Evolutionary conservation across 2,329 filamentous ascomycete species (phyloP).

Genomic region (Hypoxylon sp.): DNA sequence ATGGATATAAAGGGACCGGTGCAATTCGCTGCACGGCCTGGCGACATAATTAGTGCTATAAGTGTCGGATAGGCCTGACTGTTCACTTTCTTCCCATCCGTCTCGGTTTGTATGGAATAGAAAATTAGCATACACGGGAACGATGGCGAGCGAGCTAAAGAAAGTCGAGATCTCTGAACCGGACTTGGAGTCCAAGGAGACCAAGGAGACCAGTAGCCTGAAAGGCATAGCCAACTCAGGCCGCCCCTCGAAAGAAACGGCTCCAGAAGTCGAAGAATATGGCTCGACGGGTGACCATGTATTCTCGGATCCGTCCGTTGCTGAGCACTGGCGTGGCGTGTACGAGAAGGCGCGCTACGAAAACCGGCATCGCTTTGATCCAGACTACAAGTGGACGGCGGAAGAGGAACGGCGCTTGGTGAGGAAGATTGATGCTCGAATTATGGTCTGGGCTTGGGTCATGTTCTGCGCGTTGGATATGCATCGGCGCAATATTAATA

Average conservation of each 20-base stretch:
- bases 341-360: constrained; percentile 72
- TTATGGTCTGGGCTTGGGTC: constrained; percentile 53
- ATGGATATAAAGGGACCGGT: not conserved
- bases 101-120: not conserved
- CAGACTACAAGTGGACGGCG: constrained; percentile 68
- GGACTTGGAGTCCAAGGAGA: constrained; percentile 24
- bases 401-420: constrained; percentile 70
- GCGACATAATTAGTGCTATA: not conserved
- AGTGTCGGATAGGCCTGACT: not conserved
- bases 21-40: not conserved
- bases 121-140: not conserved
- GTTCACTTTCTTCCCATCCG: not conserved
- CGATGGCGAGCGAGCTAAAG: constrained; percentile 27
- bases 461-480: constrained; percentile 50
- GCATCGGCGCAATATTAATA: constrained; percentile 53
- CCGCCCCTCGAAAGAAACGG: constrained; percentile 21
- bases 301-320: constrained; percentile 67
- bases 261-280: constrained; percentile 44
- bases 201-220: constrained; percentile 15
- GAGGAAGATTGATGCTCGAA: constrained; percentile 61
- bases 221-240: constrained; percentile 16
- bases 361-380: constrained; percentile 72
- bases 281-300: constrained; percentile 57
- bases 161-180: constrained; percentile 24
- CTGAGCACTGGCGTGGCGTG: constrained; percentile 67